phyloP scores from a whole-genome alignment of 768 basidiomycete genomes.

The Tubosaeta sp. region DNA sequence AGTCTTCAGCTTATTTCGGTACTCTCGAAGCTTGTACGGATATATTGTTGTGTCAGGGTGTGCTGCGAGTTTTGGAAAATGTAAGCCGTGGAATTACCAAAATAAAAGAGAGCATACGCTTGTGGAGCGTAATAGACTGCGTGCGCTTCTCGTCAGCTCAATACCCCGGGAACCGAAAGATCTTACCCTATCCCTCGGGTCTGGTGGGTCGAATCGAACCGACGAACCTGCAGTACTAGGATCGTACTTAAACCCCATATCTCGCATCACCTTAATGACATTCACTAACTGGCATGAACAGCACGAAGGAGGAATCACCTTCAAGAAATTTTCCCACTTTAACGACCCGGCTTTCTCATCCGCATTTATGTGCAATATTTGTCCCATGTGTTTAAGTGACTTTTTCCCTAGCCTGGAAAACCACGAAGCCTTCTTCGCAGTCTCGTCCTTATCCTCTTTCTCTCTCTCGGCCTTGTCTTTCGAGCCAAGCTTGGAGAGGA shows the following conservation, averaged over 20 bases:
- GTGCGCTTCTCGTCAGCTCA: background rate
- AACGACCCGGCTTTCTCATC: constrained; percentile 58
- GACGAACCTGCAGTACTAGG: constrained; percentile 78
- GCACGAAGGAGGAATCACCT: constrained; percentile 36
- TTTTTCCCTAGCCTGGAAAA: constrained; percentile 58
- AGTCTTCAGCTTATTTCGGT: constrained; percentile 53
- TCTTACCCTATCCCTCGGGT: constrained; percentile 43
- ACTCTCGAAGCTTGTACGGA: constrained; percentile 45
- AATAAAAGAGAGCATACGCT: constrained; percentile 41
- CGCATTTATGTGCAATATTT: constrained; percentile 53
- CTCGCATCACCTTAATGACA: constrained; percentile 57
- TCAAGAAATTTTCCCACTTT: constrained; percentile 79
- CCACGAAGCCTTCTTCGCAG: constrained; percentile 44
- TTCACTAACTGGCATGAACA: background rate
- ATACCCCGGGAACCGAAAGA: background rate
- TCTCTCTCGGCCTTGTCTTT: constrained; percentile 31
- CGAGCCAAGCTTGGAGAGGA: constrained; percentile 47
- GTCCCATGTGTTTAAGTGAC: constrained; percentile 56
- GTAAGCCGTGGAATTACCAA: background rate
- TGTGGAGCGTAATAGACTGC: constrained; percentile 74
- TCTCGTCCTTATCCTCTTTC: constrained; percentile 31
- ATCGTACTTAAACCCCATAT: constrained; percentile 73
- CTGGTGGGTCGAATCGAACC: constrained; percentile 77
- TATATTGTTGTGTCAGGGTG: constrained; percentile 70
- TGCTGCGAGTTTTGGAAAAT: constrained; percentile 37